A percentile compares a stretch with the other conserved stretches of the same genome.
phyloP scores from a whole-genome alignment of 768 basidiomycete genomes.

The Sarcodon sp. region DNA sequence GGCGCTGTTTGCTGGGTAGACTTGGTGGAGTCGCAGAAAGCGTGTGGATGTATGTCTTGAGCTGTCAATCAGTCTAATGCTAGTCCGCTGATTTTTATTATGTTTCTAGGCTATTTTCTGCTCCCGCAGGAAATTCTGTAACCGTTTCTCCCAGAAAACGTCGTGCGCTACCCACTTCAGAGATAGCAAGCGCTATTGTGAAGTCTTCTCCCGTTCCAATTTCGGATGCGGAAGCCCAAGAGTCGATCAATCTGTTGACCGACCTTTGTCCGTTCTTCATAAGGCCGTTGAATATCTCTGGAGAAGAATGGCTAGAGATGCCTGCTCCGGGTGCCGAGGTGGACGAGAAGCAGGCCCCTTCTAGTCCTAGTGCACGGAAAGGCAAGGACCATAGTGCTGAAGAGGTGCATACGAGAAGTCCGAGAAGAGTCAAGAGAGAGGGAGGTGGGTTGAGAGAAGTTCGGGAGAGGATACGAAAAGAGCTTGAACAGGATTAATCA shows the following conservation, averaged over 20 bases:
- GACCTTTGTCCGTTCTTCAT: slow-evolving; percentile 76
- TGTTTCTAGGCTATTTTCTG: slow-evolving; percentile 54
- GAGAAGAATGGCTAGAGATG: slow-evolving; percentile 48
- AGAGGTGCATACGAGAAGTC: slow-evolving; percentile 56
- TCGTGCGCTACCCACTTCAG: slow-evolving; percentile 51
- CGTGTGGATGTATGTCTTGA: slow-evolving; percentile 56
- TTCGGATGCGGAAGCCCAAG: slow-evolving; percentile 63
- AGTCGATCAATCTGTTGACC: slow-evolving; percentile 55
- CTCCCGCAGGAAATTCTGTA: slow-evolving; percentile 28
- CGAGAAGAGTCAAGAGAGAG: slow-evolving; percentile 57
- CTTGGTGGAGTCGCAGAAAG: slow-evolving; percentile 77
- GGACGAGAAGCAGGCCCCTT: slow-evolving; percentile 17
- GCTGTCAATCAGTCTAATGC: background rate
- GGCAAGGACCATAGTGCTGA: slow-evolving; percentile 45
- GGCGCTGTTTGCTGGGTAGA: slow-evolving; percentile 65
- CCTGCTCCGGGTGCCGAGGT: slow-evolving; percentile 25
- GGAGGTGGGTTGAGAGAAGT: slow-evolving; percentile 67
- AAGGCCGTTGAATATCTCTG: slow-evolving; percentile 43
- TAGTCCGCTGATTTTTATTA: background rate
- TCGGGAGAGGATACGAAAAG: slow-evolving; percentile 67
- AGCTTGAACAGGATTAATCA: slow-evolving; percentile 50
- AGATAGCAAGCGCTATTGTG: slow-evolving; percentile 55
- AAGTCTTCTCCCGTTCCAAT: slow-evolving; percentile 78
- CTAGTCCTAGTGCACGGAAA: slow-evolving; percentile 19
- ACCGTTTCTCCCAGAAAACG: slow-evolving; percentile 55